Conservation (phyloP, 352 stramenopile genomes). For the Globisporangium rhizosaccharum region DNA sequence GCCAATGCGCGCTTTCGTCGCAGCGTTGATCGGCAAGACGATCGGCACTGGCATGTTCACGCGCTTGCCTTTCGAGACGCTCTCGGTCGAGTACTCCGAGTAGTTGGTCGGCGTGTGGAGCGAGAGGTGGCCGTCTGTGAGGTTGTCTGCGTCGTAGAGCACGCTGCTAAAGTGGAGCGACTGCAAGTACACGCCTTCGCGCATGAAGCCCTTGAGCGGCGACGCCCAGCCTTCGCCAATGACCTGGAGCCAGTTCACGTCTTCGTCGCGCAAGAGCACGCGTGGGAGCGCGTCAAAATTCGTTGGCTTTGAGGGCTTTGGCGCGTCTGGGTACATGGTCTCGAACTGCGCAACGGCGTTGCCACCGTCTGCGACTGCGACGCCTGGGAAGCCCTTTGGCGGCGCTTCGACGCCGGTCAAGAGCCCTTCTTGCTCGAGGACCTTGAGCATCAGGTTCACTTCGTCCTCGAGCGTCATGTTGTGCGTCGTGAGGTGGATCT, state of each 20-base stretch:
- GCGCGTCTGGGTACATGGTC: conserved; percentile 51
- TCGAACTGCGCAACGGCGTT: conserved; percentile 65
- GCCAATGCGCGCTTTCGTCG: conserved; percentile 89
- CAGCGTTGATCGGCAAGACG: conserved; percentile 92
- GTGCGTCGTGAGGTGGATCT: conserved; percentile 95
- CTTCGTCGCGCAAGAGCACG: conserved; percentile 94
- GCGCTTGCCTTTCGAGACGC: conserved; percentile 79
- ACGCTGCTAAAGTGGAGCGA: conserved; percentile 97
- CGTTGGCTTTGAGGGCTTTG: conserved; percentile 12
- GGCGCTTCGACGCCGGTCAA: conserved; percentile 52
- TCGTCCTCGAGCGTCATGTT: conserved; percentile 92
- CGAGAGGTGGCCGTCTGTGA: conserved; percentile 81
- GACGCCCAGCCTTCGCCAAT: conserved; percentile 96
- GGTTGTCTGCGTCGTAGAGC: conserved; percentile 94
- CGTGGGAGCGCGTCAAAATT: conserved; percentile 74
- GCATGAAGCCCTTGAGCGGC: conserved; percentile 96
- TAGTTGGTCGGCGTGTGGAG: conserved; percentile 91
- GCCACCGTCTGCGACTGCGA: conserved; percentile 85
- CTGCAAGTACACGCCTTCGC: conserved; percentile 95
- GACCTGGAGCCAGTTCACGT: conserved; percentile 98
- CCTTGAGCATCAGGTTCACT: conserved; percentile 55
- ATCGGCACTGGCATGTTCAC: conserved; percentile 98
- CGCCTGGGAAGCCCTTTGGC: conserved; percentile 57
- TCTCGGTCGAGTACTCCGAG: conserved; percentile 82
- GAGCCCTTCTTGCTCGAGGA: conserved; percentile 52